Percentiles rank a stretch among this genome's conserved stretches.
Evolutionary conservation across 2,329 filamentous ascomycete genomes (phyloP).

Genomic region (Aspergillus terreus): DNA sequence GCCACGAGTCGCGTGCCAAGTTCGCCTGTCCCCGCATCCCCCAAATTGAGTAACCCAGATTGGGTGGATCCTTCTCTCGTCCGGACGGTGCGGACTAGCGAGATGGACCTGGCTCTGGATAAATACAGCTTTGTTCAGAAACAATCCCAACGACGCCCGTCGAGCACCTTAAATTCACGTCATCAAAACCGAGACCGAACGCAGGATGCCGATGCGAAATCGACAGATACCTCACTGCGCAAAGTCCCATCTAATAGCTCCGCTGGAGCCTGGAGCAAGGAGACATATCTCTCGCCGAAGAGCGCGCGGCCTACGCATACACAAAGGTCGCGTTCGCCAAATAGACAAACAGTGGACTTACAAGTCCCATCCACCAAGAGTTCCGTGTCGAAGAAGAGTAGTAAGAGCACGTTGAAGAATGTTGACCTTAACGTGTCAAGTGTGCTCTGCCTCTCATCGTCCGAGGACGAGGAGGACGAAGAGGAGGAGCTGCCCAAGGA

Average conservation of each 20-base stretch:
- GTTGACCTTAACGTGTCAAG: slow-evolving; percentile 44
- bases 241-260: slow-evolving; percentile 22
- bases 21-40: slow-evolving; percentile 7
- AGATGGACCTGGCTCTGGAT: slow-evolving; percentile 31
- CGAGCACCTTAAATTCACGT: slow-evolving; percentile 23
- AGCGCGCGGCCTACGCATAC: slow-evolving; percentile 10
- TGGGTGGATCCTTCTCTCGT: slow-evolving; percentile 26
- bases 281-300: slow-evolving; percentile 23
- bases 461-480: slow-evolving; percentile 43
- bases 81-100: slow-evolving; percentile 28
- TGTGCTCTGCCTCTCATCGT: slow-evolving; percentile 48
- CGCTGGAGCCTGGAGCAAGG: slow-evolving; percentile 21
- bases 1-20: background rate
- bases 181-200: slow-evolving; percentile 22
- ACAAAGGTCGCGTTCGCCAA: slow-evolving; percentile 14
- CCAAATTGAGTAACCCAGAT: slow-evolving; percentile 17
- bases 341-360: slow-evolving; percentile 16
- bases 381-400: slow-evolving; percentile 34
- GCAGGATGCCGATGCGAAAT: slow-evolving; percentile 14
- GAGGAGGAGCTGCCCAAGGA: slow-evolving; percentile 19
- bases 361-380: slow-evolving; percentile 15
- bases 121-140: slow-evolving; percentile 23
- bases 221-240: slow-evolving; percentile 14
- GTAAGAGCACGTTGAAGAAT: slow-evolving; percentile 34
- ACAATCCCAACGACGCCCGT: slow-evolving; percentile 10